Evolutionary conservation across 2,329 filamentous ascomycete genomes (phyloP).

Genomic region (Claviceps capensis): DNA sequence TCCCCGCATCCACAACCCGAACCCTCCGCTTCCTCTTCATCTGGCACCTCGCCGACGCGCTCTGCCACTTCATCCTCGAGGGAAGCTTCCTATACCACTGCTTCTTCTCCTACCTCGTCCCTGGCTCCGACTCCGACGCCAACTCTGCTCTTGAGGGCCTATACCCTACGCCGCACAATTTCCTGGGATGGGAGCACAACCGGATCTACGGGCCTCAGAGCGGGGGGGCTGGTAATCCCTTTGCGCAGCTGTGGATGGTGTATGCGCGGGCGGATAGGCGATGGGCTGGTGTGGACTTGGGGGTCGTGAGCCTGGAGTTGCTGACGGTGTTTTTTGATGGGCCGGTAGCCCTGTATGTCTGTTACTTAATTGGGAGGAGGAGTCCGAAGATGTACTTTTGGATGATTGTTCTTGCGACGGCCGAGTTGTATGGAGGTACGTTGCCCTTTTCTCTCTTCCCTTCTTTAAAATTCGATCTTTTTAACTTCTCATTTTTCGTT

Average conservation of each 20-base stretch:
- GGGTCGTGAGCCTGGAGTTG: slow-evolving; percentile 52
- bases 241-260: slow-evolving; percentile 54
- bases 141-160: no score
- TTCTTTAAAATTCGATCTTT: no score
- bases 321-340: slow-evolving; percentile 39
- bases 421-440: slow-evolving; percentile 38
- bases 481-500: background rate
- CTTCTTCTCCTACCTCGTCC: slow-evolving; percentile 52
- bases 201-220: slow-evolving; percentile 44
- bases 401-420: slow-evolving; percentile 52
- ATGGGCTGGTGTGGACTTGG: slow-evolving; percentile 49
- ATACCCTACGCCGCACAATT: slow-evolving; percentile 22
- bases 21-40: slow-evolving; percentile 69
- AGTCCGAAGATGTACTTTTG: slow-evolving; percentile 42
- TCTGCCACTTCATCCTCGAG: slow-evolving; percentile 86
- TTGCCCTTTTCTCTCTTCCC: slow-evolving; percentile 30
- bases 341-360: no score
- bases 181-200: slow-evolving; percentile 30
- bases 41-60: slow-evolving; percentile 87
- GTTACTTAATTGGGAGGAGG: slow-evolving; percentile 35
- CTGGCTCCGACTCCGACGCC: slow-evolving; percentile 21
- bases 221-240: slow-evolving; percentile 18
- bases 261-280: slow-evolving; percentile 50
- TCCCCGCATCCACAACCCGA: slow-evolving; percentile 34
- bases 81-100: slow-evolving; percentile 86